Evolutionary conservation across 2,329 filamentous ascomycete species (phyloP).

Genomic region (Hypoxylon sp.): DNA sequence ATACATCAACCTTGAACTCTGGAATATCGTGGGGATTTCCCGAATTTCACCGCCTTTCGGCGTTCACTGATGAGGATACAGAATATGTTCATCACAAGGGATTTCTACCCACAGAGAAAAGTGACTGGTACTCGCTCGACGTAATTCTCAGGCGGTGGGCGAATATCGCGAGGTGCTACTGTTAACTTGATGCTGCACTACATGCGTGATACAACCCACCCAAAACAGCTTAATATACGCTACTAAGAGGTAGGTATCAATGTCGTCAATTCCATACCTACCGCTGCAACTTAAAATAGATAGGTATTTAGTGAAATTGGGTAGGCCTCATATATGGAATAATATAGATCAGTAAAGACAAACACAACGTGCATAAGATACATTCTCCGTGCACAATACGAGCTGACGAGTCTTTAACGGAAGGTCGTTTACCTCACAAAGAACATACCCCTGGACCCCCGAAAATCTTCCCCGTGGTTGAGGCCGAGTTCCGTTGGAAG

Average conservation of each 20-base stretch:
- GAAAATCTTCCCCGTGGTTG: slow-evolving; percentile 20
- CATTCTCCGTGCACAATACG: slow-evolving; percentile 36
- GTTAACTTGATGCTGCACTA: slow-evolving; percentile 23
- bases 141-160: slow-evolving; percentile 33
- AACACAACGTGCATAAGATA: slow-evolving; percentile 30
- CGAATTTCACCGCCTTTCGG: slow-evolving; percentile 29
- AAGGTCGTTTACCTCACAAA: slow-evolving; percentile 16
- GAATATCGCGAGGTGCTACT: slow-evolving; percentile 23
- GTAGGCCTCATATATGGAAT: slow-evolving; percentile 6
- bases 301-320: slow-evolving; percentile 18
- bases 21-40: slow-evolving; percentile 27
- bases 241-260: slow-evolving; percentile 13
- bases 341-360: slow-evolving; percentile 13
- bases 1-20: slow-evolving; percentile 23
- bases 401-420: slow-evolving; percentile 35
- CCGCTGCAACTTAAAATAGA: slow-evolving; percentile 41
- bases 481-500: slow-evolving; percentile 25
- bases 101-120: slow-evolving; percentile 14
- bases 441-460: slow-evolving; percentile 29
- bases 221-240: slow-evolving; percentile 16
- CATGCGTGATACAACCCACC: slow-evolving; percentile 38
- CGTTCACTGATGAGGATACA: slow-evolving; percentile 17
- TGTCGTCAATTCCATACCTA: slow-evolving; percentile 11
- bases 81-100: slow-evolving; percentile 4
- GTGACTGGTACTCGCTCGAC: slow-evolving; percentile 23